Base-by-base conservation (phyloP, 306 rosid genomes). In the Aeschynomene evenia region DNA sequence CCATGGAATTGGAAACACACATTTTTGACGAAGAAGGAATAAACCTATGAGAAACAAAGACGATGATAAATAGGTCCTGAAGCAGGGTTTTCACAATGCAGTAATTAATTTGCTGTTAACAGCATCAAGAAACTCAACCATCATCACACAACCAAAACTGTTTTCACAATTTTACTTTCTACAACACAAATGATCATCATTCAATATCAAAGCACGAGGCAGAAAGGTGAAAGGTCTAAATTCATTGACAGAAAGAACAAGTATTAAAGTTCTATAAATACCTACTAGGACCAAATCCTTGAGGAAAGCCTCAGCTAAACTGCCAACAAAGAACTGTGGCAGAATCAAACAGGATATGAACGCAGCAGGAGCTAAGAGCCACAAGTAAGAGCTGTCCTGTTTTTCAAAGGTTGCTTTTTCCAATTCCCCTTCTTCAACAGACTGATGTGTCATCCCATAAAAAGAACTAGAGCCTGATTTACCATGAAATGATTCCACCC, bases 401-500 rank as follows among this genome's bases (percentile, higher is more conserved):
- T 76, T 83, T 46, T 65, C 46, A 6, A 94, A 88, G 29, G 97
- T 92, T 39, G 97, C 81, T 14, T 91, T 90, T 68, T 75, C 79
- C 83, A 78, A 61, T 60, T 84, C 90, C 37, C 81, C 81, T 79
- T 90, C 97, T 81, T 94, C 98, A 4, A 81, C 80, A 31, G 59
- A 52, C 14, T 87, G 90, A 72, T 88, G 79, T 40, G 92, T 88
- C 70, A 94, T 61, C 58, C 98, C 98, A 77, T 69, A 48, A 57
- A 94, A 94, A 36, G 98, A 90, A 53, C 91, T 76, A 2, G 92
- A 84, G 50, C 98, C 97, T 1, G 97, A 80, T 83, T 90, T 94
- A 52, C 98, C 98, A 43, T 74, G 88, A 86, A 87, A 82, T 5
- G 91, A 90, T 76, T 90, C 98, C 74, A 57, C 82, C 57, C 63